phyloP scores from a whole-genome alignment of 2,329 filamentous ascomycete species.

The Xylariaceae sp. region DNA sequence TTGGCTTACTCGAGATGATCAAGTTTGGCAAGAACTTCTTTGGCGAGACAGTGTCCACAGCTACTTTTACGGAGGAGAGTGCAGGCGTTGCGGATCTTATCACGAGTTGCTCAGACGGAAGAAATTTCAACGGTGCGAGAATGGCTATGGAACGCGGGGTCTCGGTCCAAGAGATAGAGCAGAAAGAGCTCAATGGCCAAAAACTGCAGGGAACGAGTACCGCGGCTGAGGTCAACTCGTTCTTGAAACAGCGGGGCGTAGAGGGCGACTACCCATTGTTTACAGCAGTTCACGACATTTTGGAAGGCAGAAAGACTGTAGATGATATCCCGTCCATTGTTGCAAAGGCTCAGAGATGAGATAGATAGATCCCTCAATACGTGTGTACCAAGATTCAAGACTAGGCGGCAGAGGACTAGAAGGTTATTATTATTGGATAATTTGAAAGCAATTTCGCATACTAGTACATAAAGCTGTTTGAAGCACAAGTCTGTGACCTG shows the following conservation, averaged over 20 bases:
- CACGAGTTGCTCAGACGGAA: conserved; percentile 84
- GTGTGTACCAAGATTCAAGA: conserved; percentile 1
- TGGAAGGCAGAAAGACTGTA: conserved; percentile 71
- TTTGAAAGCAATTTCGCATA: too few relatives aligned
- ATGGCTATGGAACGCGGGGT: conserved; percentile 76
- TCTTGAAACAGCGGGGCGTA: conserved; percentile 72
- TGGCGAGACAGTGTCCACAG: conserved; percentile 69
- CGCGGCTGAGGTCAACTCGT: conserved; percentile 84
- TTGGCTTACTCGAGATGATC: conserved; percentile 94
- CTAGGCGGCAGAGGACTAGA: neutral
- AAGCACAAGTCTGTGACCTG: too few relatives aligned
- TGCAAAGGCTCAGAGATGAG: conserved; percentile 22
- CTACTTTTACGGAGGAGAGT: conserved; percentile 95
- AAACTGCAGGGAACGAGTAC: conserved; percentile 96
- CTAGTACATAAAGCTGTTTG: too few relatives aligned
- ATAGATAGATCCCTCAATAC: neutral
- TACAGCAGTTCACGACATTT: conserved; percentile 79
- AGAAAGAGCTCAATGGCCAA: conserved; percentile 88
- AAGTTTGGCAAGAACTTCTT: conserved; percentile 95
- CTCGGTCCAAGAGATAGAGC: conserved; percentile 82
- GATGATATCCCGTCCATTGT: conserved; percentile 76
- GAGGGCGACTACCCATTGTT: conserved; percentile 89
- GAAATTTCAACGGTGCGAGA: conserved; percentile 93
- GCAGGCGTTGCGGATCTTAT: conserved; percentile 94
- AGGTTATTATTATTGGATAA: too few relatives aligned